Base-by-base conservation (phyloP, 1,284 basidiomycete genomes). In the Melanopsichium pennsylvanicum region DNA sequence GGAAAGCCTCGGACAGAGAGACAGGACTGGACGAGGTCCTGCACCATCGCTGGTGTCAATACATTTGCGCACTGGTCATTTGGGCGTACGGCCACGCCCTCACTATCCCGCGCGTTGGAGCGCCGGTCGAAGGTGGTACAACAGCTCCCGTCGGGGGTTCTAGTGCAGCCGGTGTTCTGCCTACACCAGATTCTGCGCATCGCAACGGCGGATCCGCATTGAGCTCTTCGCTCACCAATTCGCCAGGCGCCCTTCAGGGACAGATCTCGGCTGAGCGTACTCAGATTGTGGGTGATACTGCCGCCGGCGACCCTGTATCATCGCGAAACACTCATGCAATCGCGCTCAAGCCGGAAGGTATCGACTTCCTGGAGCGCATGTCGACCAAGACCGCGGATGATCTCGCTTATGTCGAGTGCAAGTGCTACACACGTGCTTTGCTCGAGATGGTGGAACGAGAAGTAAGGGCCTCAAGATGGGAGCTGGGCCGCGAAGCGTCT, bases 71-170 rank as follows among this genome's bases (percentile, higher is more conserved):
- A 21, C 59, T 74, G 11, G 59, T 71, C 42, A 62, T 71, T 23
- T 74, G 71, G 71, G 71, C 67, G 0, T 74, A 74, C 19, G 67
- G 68, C 13, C 68, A 74, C 27, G 71, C 71, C 3, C 37, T 72
- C 15, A 49, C 69, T n/a, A 52, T 26, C 11, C 69, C 64, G 6
- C 59, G 66, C 19, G 29, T 21, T 5, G 44, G 32, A 23, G 6
- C 49, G 4, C 39, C 47, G 12, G 36, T 25, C 23, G 60, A 62
- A n/a, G 10, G 27, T 9, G 52, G 32, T 21, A 27, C 56, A 27
- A 32, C 56, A 9, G 16, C 52, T 9, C 27, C 25, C 18, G 31
- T 48, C 8, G 27, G 8, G 8, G 27, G 27, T 29, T 7, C 27
- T 13, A 29, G 27, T 29, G 8, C 13, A 8, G 8, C 27, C 13